A percentile compares a stretch with the other conserved stretches of the same genome.
Conservation (phyloP, 2,329 filamentous ascomycete genomes). For the Penicillium sp. region DNA sequence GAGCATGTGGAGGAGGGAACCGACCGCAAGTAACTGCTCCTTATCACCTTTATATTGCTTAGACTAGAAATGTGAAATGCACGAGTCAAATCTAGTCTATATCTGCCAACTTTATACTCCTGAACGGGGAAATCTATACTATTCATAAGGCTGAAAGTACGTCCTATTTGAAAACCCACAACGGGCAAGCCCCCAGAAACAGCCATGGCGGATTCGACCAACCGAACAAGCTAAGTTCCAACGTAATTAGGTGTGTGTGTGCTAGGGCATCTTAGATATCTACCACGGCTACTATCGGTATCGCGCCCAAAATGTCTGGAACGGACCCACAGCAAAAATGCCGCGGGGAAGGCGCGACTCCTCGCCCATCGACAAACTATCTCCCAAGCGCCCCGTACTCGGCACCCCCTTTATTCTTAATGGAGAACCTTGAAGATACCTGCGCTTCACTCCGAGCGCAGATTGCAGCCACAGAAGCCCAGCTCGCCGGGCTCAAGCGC, state of each 20-base stretch:
- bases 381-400: background rate
- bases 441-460: constrained; percentile 37
- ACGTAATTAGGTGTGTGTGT: too few relatives aligned
- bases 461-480: constrained; percentile 38
- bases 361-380: background rate
- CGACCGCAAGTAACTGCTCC: constrained; percentile 1
- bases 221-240: background rate
- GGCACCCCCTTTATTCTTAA: background rate
- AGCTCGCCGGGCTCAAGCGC: constrained; percentile 35
- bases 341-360: constrained; percentile 13
- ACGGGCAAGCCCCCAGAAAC: background rate
- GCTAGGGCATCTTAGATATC: too few relatives aligned
- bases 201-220: background rate
- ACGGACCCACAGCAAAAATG: constrained; percentile 2
- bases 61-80: background rate
- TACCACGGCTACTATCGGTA: background rate
- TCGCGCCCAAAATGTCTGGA: background rate
- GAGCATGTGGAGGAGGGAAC: constrained; percentile 18
- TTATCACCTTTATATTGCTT: background rate
- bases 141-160: too few relatives aligned
- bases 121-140: too few relatives aligned
- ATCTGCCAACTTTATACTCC: background rate
- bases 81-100: background rate
- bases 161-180: too few relatives aligned
- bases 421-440: constrained; percentile 23